A percentile compares a stretch with the other conserved stretches of the same genome.
Evolutionary conservation across 768 basidiomycete species (phyloP).

Genomic region (Podaxis sp.): DNA sequence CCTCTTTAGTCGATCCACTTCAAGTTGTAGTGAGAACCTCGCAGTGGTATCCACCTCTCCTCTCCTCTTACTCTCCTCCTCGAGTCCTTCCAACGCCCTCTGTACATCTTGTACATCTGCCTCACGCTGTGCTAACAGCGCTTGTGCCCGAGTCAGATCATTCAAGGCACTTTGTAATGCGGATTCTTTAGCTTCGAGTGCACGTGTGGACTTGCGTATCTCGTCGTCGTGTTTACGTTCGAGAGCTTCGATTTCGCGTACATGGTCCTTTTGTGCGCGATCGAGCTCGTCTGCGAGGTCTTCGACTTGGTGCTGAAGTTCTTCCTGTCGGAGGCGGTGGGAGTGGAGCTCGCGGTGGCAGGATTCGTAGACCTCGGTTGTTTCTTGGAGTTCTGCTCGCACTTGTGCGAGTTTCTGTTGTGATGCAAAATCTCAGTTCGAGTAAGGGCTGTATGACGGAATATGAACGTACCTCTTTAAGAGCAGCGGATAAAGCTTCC

Average conservation of each 20-base stretch:
- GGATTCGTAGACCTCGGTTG: slow-evolving; percentile 63
- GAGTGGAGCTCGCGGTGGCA: slow-evolving; percentile 63
- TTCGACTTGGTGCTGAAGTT: slow-evolving; percentile 73
- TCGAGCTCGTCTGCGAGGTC: slow-evolving; percentile 66
- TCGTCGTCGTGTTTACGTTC: slow-evolving; percentile 66
- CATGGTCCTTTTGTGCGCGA: slow-evolving; percentile 55
- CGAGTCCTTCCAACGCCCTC: slow-evolving; percentile 63
- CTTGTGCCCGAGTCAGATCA: slow-evolving; percentile 62
- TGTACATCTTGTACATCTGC: slow-evolving; percentile 75
- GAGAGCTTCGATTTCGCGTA: slow-evolving; percentile 53
- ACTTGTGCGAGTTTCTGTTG: slow-evolving; percentile 65
- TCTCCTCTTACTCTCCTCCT: slow-evolving; percentile 73
- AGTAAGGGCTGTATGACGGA: not conserved
- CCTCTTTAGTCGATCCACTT: slow-evolving; percentile 81
- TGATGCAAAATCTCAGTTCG: not conserved
- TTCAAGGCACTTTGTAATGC: slow-evolving; percentile 62
- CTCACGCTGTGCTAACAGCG: slow-evolving; percentile 70
- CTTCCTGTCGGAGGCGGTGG: slow-evolving; percentile 72
- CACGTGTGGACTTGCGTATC: slow-evolving; percentile 57
- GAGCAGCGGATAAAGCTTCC: slow-evolving; percentile 63
- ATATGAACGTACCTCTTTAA: slow-evolving; percentile 69
- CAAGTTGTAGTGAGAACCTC: slow-evolving; percentile 84
- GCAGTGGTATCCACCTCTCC: slow-evolving; percentile 86
- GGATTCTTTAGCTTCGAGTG: slow-evolving; percentile 69
- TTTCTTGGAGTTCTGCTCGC: slow-evolving; percentile 67